Evolutionary conservation across 345 rosid species (phyloP), one percentile per base, ranked within the genome.

Genomic region (Murraya koenigii): DNA sequence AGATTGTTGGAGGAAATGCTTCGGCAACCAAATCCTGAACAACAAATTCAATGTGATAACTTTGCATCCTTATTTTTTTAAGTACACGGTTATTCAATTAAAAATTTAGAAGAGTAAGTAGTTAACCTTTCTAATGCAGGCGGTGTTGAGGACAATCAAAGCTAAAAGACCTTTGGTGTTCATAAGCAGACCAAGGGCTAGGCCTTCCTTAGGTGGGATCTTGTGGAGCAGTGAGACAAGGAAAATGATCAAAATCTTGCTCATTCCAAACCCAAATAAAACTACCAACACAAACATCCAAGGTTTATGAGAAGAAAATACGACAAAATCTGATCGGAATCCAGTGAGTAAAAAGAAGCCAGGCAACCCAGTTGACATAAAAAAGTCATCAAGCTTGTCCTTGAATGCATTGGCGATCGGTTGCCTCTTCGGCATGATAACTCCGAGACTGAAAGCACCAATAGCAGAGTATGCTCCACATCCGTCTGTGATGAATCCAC

Each of bases 371-470:
- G 87, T 73, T 60, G 85, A 88, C 0, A 82, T 30, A 9, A 87
- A 75, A 44, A 86, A 82, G 67, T 86, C 86, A 6, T 86, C 87
- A n/a, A 90, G 82, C 80, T 82, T 86, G 77, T 85, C 87, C 36
- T 75, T 76, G 44, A 88, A 58, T 39, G 75, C 74, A 20, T 25
- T 80, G 47, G 76, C 75, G 17, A 81, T 75, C 13, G 78, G 68
- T 54, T 84, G 86, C 38, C 81, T 89, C 0, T 81, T 79, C 13
- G 94, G 93, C 71, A 91, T 81, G 7, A 89, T 83, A 8, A 84
- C 86, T 4, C 97, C 97, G 7, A 90, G 84, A 80, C 89, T 49
- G 85, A 90, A 93, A 28, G 90, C 91, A 19, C 97, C 97, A 3
- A 88, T 64, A 1, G 88, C 73, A 3, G 97, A 89, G 30, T 85